These are phyloP conservation scores for Exophiala viscosa DNA, from an alignment of 2,329 filamentous ascomycete species.

Conservation along the genomic window DNA sequence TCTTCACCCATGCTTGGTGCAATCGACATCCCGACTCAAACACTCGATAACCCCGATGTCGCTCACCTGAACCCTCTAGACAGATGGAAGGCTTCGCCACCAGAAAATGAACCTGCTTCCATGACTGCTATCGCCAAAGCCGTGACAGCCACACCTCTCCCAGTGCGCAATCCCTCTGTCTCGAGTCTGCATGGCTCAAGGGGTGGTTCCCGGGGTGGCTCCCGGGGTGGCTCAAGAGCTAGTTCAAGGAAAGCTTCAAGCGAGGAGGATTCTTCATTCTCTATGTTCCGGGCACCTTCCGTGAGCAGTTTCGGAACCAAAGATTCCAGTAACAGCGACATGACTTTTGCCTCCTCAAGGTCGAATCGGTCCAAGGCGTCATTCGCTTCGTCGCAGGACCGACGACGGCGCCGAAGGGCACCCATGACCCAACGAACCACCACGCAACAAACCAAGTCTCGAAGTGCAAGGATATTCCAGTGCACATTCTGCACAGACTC, in stretches of 20 bases:
- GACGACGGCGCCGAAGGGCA: constrained; percentile 53
- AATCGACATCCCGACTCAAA: constrained; percentile 64
- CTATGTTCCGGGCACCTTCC: constrained; percentile 51
- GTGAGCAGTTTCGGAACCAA: constrained; percentile 54
- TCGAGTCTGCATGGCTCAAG: constrained; percentile 33
- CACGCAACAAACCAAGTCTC: constrained; percentile 40
- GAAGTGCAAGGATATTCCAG: constrained; percentile 49
- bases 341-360: constrained; percentile 55
- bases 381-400: constrained; percentile 57
- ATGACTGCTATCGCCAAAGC: constrained; percentile 62
- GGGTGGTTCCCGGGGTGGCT: constrained; percentile 29
- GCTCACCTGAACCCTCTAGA: constrained; percentile 61
- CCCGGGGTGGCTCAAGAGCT: constrained; percentile 31
- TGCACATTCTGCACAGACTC: constrained; percentile 58
- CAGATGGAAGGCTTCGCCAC: constrained; percentile 66
- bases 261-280: constrained; percentile 50
- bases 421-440: constrained; percentile 41
- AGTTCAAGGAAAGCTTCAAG: constrained; percentile 39
- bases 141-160: constrained; percentile 45
- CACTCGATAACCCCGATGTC: constrained; percentile 41
- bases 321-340: constrained; percentile 52
- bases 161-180: constrained; percentile 19
- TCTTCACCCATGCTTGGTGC: constrained; percentile 67
- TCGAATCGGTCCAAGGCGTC: constrained; percentile 56
- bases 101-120: constrained; percentile 65